These are phyloP conservation scores for Theobroma cacao DNA, from an alignment of 345 rosid species.

Conservation along the genomic window DNA sequence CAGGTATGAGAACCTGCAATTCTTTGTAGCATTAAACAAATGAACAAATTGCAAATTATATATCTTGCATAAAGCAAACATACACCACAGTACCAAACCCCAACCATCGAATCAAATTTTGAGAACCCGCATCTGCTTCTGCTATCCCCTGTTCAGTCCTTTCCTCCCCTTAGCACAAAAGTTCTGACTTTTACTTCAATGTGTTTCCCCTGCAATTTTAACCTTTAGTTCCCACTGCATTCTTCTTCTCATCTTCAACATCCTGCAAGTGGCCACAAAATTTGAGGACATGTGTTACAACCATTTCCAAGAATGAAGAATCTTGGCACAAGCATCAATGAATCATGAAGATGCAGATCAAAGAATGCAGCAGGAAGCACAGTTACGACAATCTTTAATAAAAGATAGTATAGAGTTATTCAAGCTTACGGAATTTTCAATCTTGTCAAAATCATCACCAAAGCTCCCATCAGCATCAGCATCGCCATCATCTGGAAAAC, in stretches of 20 bases:
- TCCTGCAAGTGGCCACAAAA: slow-evolving; percentile 39
- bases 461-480: slow-evolving; percentile 55
- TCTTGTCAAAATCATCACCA: slow-evolving; percentile 89
- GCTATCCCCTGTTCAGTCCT: neutral
- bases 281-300: neutral
- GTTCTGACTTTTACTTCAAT: neutral
- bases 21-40: slow-evolving; percentile 3
- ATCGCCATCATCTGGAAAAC: slow-evolving; percentile 45
- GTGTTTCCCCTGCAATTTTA: slow-evolving; percentile 9
- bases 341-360: slow-evolving; percentile 1
- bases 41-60: slow-evolving; percentile 1
- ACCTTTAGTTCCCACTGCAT: neutral
- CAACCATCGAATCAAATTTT: slow-evolving; percentile 2
- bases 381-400: neutral
- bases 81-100: neutral
- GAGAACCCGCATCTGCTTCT: neutral
- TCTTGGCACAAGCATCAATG: neutral
- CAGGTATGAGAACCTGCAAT: neutral
- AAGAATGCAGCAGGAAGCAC: neutral
- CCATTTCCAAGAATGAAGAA: neutral
- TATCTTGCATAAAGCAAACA: neutral
- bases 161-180: neutral
- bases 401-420: slow-evolving; percentile 3
- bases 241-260: slow-evolving; percentile 55
- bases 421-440: slow-evolving; percentile 75